Conservation (phyloP, 805 yeast genomes). For the Cyberlindnera mrakii region DNA sequence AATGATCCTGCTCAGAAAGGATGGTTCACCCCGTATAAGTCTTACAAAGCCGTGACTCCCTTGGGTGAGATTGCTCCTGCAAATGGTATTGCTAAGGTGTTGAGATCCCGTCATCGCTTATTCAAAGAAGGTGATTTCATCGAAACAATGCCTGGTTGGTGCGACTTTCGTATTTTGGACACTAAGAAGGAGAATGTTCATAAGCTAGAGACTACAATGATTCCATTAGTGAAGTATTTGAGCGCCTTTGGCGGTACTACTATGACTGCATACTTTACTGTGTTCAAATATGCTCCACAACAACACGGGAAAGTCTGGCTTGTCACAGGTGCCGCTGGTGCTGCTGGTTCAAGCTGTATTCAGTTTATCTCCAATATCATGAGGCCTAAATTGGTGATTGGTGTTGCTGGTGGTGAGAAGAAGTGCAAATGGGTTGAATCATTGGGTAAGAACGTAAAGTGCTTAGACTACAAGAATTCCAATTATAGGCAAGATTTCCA, state of each 20-base stretch:
- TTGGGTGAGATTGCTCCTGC: constrained; percentile 38
- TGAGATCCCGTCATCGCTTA: constrained; percentile 36
- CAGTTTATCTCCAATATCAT: constrained; percentile 49
- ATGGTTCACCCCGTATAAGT: constrained; percentile 36
- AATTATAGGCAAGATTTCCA: constrained; percentile 28
- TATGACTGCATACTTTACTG: constrained; percentile 53
- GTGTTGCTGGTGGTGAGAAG: constrained; percentile 52
- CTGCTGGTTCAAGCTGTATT: constrained; percentile 54
- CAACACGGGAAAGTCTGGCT: constrained; percentile 37
- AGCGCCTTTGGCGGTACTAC: constrained; percentile 50
- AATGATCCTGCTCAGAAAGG: constrained; percentile 61
- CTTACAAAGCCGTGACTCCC: constrained; percentile 27
- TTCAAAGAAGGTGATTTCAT: constrained; percentile 39
- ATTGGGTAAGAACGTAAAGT: constrained; percentile 44
- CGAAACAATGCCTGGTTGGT: constrained; percentile 37
- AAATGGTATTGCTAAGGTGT: constrained; percentile 44
- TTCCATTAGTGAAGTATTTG: constrained; percentile 32
- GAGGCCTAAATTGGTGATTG: constrained; percentile 49
- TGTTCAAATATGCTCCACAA: constrained; percentile 39
- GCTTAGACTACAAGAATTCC: constrained; percentile 44
- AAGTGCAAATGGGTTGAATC: constrained; percentile 48
- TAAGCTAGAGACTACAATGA: neutral
- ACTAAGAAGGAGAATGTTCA: constrained; percentile 22
- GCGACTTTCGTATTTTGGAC: constrained; percentile 35
- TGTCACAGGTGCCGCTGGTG: constrained; percentile 63